These are phyloP conservation scores for Marsdenia floribunda DNA, from an alignment of 257 asterid genomes.

Conservation along the genomic window DNA sequence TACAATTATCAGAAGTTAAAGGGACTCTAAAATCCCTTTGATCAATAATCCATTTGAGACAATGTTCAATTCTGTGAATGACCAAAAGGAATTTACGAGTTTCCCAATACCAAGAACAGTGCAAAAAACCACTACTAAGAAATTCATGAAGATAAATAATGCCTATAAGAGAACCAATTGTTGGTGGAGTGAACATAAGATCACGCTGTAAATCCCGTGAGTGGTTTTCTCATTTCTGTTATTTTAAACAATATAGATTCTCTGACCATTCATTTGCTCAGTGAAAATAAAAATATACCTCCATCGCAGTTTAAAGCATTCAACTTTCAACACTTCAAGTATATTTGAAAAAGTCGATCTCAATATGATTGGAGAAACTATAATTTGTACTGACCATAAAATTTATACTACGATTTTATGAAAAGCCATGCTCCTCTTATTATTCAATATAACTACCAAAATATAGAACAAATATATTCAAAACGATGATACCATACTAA, in stretches of 20 bases:
- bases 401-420: background rate
- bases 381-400: background rate
- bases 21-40: background rate
- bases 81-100: background rate
- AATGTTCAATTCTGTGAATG: background rate
- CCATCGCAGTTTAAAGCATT: background rate
- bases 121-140: background rate
- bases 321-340: background rate
- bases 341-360: background rate
- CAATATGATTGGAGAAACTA: background rate
- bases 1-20: background rate
- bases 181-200: background rate
- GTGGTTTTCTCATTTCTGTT: background rate
- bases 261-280: background rate
- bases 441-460: conserved; percentile 3
- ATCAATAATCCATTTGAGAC: background rate
- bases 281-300: background rate
- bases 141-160: background rate
- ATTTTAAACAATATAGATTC: background rate
- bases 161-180: background rate
- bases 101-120: background rate
- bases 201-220: background rate
- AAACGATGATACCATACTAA: conserved; percentile 31
- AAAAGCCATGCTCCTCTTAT: background rate
- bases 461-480: conserved; percentile 8